These are phyloP conservation scores for Colletotrichum sp. DNA, from an alignment of 2,329 filamentous ascomycete genomes.

Conservation along the genomic window DNA sequence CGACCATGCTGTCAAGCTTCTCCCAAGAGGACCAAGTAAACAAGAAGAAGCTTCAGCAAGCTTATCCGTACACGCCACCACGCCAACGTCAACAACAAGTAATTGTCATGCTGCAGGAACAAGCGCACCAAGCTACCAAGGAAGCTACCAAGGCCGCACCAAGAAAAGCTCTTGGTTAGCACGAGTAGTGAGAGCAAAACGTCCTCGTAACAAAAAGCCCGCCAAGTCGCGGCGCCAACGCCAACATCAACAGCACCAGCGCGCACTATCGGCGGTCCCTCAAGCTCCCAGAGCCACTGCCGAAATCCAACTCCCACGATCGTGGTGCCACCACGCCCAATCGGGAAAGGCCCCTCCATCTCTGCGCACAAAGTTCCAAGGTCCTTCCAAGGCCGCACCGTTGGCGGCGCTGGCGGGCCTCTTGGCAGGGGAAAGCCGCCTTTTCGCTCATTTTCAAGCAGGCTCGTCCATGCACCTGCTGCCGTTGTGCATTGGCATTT, in stretches of 20 bases:
- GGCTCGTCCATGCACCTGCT: neutral
- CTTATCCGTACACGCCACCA: neutral
- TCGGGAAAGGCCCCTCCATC: neutral
- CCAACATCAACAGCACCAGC: neutral
- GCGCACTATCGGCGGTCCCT: neutral
- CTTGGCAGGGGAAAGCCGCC: conserved; percentile 11
- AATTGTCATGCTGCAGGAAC: neutral
- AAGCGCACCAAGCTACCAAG: neutral
- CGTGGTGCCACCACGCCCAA: neutral
- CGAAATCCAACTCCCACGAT: neutral
- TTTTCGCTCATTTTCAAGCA: neutral
- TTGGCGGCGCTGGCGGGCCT: neutral
- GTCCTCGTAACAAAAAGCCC: neutral
- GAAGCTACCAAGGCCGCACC: neutral
- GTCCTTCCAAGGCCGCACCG: neutral
- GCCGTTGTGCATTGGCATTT: neutral
- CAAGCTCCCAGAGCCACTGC: conserved; percentile 10
- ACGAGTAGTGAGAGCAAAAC: neutral
- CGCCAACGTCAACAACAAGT: neutral
- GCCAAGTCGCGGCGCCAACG: neutral
- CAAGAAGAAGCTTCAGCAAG: neutral
- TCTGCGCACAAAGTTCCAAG: conserved; percentile 1
- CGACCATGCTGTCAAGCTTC: neutral
- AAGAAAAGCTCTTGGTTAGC: neutral
- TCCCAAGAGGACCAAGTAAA: neutral